Percentiles rank a stretch among this genome's conserved stretches.
These are phyloP conservation scores for Pulveroboletus sp. DNA, from an alignment of 768 basidiomycete genomes.

Conservation along the genomic window DNA sequence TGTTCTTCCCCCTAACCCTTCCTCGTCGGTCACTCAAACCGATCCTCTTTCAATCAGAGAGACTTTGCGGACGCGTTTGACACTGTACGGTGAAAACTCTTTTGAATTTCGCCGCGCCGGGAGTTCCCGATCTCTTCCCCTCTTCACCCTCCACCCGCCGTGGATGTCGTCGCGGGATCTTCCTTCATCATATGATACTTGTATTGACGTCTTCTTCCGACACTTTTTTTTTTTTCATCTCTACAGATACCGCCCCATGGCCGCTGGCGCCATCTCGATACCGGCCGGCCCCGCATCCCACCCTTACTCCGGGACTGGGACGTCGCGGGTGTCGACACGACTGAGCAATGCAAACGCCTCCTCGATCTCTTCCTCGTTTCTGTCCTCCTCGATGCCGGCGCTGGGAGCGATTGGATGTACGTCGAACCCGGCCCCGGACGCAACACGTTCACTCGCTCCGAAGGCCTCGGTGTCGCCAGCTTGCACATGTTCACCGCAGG, in stretches of 20 bases:
- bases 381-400: conserved; percentile 92
- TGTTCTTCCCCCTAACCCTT: background rate
- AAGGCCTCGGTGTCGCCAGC: conserved; percentile 86
- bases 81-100: conserved; percentile 41
- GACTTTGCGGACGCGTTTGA: conserved; percentile 73
- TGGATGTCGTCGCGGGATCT: background rate
- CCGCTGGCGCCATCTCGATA: conserved; percentile 85
- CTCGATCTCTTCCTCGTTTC: conserved; percentile 89
- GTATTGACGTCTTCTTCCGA: background rate
- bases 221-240: no score
- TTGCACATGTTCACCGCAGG: conserved; percentile 85
- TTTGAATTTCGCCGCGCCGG: background rate
- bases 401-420: conserved; percentile 79
- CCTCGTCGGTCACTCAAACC: no score
- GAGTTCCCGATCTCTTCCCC: background rate
- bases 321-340: conserved; percentile 35
- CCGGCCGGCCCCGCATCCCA: conserved; percentile 57
- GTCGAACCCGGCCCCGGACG: conserved; percentile 47
- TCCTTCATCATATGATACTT: background rate
- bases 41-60: conserved; percentile 40
- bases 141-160: conserved; percentile 7
- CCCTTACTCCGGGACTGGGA: conserved; percentile 59
- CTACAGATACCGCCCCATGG: conserved; percentile 80
- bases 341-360: conserved; percentile 65
- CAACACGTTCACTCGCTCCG: conserved; percentile 58